A percentile compares a stretch with the other conserved stretches of the same genome.
Evolutionary conservation across 2,329 filamentous ascomycete species (phyloP).

Genomic region (Capronia epimyces): DNA sequence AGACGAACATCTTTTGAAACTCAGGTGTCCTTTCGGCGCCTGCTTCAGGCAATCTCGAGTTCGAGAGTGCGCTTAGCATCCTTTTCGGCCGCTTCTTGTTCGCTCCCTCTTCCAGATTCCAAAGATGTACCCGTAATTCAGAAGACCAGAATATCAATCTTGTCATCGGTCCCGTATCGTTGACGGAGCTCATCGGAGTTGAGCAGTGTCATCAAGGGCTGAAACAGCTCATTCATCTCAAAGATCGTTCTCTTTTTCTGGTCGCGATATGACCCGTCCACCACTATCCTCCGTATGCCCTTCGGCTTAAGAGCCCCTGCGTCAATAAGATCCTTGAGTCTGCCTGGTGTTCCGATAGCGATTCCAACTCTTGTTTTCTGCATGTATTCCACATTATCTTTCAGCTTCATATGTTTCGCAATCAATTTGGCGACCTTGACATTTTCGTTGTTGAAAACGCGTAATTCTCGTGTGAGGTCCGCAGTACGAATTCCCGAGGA

Average conservation of each 20-base stretch:
- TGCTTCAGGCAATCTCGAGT: no score
- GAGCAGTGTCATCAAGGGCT: constrained; percentile 71
- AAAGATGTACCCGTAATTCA: constrained; percentile 6
- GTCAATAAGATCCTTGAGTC: constrained; percentile 75
- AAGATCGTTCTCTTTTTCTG: constrained; percentile 89
- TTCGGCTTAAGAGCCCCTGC: constrained; percentile 70
- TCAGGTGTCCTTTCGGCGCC: no score
- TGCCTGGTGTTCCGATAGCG: constrained; percentile 80
- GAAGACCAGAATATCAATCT: constrained; percentile 25
- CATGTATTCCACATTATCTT: constrained; percentile 75
- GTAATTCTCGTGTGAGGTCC: constrained; percentile 59
- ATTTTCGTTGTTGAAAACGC: constrained; percentile 45
- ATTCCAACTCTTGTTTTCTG: constrained; percentile 68
- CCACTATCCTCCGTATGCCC: constrained; percentile 69
- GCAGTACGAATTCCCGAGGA: constrained; percentile 79
- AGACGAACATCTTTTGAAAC: no score
- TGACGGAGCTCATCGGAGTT: constrained; percentile 57
- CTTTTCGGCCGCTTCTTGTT: no score
- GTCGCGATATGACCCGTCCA: constrained; percentile 90
- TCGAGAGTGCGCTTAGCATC: no score
- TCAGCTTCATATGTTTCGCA: constrained; percentile 94
- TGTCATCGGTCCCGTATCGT: constrained; percentile 11
- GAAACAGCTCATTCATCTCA: constrained; percentile 90
- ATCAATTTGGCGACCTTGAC: constrained; percentile 83
- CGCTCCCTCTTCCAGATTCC: no score